These are phyloP conservation scores for Xylariomycetidae sp. DNA, from an alignment of 2,329 filamentous ascomycete genomes.

Conservation along the genomic window DNA sequence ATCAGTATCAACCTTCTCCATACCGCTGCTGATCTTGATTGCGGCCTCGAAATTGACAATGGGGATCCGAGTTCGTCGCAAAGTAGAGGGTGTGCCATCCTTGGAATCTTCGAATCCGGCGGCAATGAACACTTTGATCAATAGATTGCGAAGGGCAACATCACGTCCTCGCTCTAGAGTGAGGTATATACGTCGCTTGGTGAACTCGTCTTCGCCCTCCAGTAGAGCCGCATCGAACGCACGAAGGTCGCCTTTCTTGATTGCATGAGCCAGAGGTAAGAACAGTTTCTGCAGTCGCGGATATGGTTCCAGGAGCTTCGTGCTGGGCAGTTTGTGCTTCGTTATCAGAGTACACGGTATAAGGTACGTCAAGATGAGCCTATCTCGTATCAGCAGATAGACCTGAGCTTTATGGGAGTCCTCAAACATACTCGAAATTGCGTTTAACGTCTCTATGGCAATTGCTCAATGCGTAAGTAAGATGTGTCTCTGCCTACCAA, in stretches of 20 bases:
- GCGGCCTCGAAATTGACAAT: constrained; percentile 82
- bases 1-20: constrained; percentile 72
- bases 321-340: constrained; percentile 75
- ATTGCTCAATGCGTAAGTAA: constrained; percentile 75
- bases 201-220: constrained; percentile 84
- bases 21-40: constrained; percentile 66
- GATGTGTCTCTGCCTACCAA: constrained; percentile 67
- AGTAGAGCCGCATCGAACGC: constrained; percentile 80
- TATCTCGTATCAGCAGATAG: constrained; percentile 32
- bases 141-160: constrained; percentile 83
- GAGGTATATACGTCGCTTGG: constrained; percentile 88
- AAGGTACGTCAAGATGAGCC: constrained; percentile 87
- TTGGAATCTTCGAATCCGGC: constrained; percentile 78
- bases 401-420: not conserved
- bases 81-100: constrained; percentile 56
- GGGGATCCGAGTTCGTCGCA: constrained; percentile 72
- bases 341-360: constrained; percentile 91
- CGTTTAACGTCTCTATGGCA: constrained; percentile 68
- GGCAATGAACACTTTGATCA: constrained; percentile 84
- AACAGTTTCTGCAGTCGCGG: constrained; percentile 76
- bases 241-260: constrained; percentile 75
- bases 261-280: constrained; percentile 69
- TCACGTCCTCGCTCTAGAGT: constrained; percentile 90
- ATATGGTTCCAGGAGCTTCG: constrained; percentile 65
- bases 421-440: constrained; percentile 69